phyloP scores from a whole-genome alignment of 495 filamentous ascomycete species.

The Xylaria cubensis region DNA sequence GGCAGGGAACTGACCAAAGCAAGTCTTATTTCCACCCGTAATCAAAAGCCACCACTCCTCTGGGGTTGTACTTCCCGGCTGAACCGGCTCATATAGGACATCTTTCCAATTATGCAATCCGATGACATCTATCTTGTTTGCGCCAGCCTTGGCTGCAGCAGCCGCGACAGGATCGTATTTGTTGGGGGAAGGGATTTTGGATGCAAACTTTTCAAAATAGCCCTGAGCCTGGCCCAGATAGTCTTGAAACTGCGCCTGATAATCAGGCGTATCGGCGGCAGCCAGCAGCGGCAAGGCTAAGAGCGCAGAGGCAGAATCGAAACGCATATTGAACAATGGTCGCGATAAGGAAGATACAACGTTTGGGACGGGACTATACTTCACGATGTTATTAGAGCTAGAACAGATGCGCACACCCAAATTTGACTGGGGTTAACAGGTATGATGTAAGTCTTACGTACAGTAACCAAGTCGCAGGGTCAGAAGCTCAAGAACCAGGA shows the following conservation, averaged over 20 bases:
- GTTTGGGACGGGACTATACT: conserved; percentile 5
- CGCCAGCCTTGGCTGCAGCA: conserved; percentile 41
- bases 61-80: conserved; percentile 58
- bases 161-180: conserved; percentile 49
- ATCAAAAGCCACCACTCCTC: conserved; percentile 84
- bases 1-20: conserved; percentile 61
- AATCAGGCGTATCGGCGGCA: conserved; percentile 62
- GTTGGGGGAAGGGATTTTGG: conserved; percentile 62
- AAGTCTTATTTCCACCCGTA: conserved; percentile 87
- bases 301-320: conserved; percentile 64
- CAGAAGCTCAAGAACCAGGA: not conserved
- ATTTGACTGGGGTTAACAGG: not conserved
- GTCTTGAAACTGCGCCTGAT: conserved; percentile 74
- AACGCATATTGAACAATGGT: conserved; percentile 64
- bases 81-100: conserved; percentile 67
- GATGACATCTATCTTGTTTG: conserved; percentile 63
- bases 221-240: conserved; percentile 64
- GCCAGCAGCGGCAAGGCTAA: conserved; percentile 74
- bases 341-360: conserved; percentile 4
- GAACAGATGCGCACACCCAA: not conserved
- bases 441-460: conserved; percentile 29
- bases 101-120: conserved; percentile 76
- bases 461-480: conserved; percentile 9
- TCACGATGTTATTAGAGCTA: conserved; percentile 22
- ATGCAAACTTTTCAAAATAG: conserved; percentile 67